Evolutionary conservation across 2,329 filamentous ascomycete genomes (phyloP).

Genomic region (Fusarium sacchari): DNA sequence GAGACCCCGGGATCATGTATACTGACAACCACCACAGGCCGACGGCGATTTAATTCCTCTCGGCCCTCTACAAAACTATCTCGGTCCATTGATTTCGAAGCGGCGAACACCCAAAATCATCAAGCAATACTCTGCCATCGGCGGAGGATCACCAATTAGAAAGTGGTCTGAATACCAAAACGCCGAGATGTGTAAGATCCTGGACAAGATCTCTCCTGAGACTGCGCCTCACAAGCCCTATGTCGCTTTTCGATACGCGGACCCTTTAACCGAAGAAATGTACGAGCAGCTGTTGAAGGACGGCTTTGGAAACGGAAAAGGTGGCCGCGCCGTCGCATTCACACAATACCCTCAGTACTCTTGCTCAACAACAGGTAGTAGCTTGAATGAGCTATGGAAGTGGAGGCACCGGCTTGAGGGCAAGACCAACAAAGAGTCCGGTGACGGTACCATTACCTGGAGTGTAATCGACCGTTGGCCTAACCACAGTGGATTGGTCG

Average conservation of each 20-base stretch:
- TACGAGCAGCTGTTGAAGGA: conserved; percentile 85
- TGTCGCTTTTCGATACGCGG: conserved; percentile 94
- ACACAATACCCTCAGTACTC: conserved; percentile 99
- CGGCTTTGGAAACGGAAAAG: conserved; percentile 88
- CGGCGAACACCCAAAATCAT: conserved; percentile 95
- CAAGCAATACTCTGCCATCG: conserved; percentile 94
- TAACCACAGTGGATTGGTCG: conserved; percentile 86
- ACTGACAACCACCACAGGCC: conserved; percentile 64
- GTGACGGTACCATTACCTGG: conserved; percentile 83
- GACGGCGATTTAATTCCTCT: conserved; percentile 97
- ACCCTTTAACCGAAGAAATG: conserved; percentile 93
- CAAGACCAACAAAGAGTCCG: conserved; percentile 65
- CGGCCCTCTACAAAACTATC: conserved; percentile 87
- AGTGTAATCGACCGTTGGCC: conserved; percentile 99
- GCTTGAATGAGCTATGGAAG: conserved; percentile 97
- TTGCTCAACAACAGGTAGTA: conserved; percentile 96
- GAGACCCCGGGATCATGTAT: background rate
- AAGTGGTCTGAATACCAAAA: conserved; percentile 98
- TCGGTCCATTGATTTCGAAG: conserved; percentile 86
- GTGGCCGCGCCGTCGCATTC: conserved; percentile 95
- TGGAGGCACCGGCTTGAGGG: conserved; percentile 91
- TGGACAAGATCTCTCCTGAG: conserved; percentile 90
- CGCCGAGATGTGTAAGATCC: conserved; percentile 94
- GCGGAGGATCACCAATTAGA: conserved; percentile 95
- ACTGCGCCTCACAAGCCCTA: conserved; percentile 98